Evolutionary conservation across 768 basidiomycete genomes (phyloP), one percentile per base, ranked within the genome.

Genomic region (Hysterangium stoloniferum): DNA sequence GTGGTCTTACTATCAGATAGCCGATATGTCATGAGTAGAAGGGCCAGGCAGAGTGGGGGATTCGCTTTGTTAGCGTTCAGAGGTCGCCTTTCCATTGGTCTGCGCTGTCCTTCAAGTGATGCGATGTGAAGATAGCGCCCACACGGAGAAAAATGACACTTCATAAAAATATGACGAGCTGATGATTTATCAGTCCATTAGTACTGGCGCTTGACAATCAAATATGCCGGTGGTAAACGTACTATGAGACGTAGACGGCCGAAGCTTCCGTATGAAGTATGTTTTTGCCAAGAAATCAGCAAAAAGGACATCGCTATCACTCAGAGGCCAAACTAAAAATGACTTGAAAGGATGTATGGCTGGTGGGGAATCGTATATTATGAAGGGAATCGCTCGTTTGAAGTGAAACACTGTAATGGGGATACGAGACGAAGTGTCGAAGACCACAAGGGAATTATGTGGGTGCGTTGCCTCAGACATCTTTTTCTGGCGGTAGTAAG

Each of bases 241-340:
- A 66, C 64, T 63, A 38, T 58, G 48, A n/a, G 52, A 27, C 20
- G 62, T 58, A 9, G 64, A 64, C 13, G 61, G 61, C 19, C 63
- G 45, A 32, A 66, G 36, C 47, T 54, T 57, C 15, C 60, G 58
- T 22, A 56, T 49, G 48, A 63, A 66, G 34, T 62, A 64, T 25
- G 63, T 56, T 28, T 59, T 64, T 5, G 48, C 52, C 31, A 54
- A 11, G 40, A 60, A 59, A 33, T 64, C 62, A 6, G 56, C 57
- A 45, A 66, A 64, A 1, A 66, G 53, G 8, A 66, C 45, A 20
- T 63, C 60, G 2, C 64, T 63, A 13, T 47, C 59, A 41, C 60
- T 54, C n/a, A 64, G 52, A 11, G 64, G 60, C 63, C 63, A 66
- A 17, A 61, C 58, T 2, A 63, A 52, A 20, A 66, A 54, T 12